Conservation (phyloP, 306 rosid genomes). For the Cucurbita pepo region DNA sequence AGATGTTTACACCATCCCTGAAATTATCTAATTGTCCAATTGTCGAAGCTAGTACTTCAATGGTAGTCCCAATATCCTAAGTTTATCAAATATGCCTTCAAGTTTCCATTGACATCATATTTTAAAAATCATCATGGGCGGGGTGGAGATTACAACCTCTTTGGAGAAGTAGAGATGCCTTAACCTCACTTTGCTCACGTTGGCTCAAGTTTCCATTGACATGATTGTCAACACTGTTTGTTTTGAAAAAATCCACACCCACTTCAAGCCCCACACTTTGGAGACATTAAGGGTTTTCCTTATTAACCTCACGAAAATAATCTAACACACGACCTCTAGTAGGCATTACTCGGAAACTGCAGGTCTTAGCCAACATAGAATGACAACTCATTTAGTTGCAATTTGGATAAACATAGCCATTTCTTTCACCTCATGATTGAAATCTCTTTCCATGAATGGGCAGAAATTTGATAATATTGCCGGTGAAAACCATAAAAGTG, state of each 20-base stretch:
- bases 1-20: neutral
- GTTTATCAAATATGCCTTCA: neutral
- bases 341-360: neutral
- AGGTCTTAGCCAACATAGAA: neutral
- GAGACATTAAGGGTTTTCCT: neutral
- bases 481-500: neutral
- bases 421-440: neutral
- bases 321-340: neutral
- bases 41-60: neutral
- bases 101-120: neutral
- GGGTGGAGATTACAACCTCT: neutral
- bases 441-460: neutral
- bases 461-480: neutral
- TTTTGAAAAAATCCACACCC: neutral
- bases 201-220: neutral
- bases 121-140: neutral
- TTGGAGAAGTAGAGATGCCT: neutral
- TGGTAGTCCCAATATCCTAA: neutral
- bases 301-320: neutral
- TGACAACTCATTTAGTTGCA: neutral
- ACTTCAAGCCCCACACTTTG: neutral
- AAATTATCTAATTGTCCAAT: neutral
- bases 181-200: neutral
- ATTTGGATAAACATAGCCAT: neutral
- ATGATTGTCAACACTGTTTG: neutral